Conservation (phyloP, 805 yeast species). For the Yamadazyma ubonensis region DNA sequence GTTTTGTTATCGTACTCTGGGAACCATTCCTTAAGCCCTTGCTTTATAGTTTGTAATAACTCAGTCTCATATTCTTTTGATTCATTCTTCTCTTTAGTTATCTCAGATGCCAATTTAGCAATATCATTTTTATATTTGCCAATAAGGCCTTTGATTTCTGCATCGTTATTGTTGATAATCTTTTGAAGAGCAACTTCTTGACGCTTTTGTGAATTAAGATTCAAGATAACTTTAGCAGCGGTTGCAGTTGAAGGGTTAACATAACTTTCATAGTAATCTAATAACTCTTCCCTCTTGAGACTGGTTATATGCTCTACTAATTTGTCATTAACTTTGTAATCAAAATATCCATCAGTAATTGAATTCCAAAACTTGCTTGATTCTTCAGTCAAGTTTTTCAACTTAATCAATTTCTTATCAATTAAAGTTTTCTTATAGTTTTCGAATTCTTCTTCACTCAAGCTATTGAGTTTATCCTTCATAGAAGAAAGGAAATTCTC, state of each 20-base stretch:
- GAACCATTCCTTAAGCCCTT: conserved; percentile 7
- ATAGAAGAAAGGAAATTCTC: conserved; percentile 58
- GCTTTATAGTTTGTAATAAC: conserved; percentile 2
- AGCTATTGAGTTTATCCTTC: conserved; percentile 41
- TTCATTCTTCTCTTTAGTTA: conserved; percentile 3
- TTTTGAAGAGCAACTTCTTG: conserved; percentile 12
- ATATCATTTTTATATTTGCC: conserved; percentile 5
- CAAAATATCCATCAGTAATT: conserved; percentile 75
- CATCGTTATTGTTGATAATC: conserved; percentile 5
- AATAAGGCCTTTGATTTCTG: conserved; percentile 1
- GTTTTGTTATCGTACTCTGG: conserved; percentile 9
- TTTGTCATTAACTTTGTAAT: conserved; percentile 58
- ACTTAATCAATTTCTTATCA: conserved; percentile 63
- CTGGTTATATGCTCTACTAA: conserved; percentile 56
- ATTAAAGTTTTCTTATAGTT: conserved; percentile 70
- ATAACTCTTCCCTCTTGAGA: conserved; percentile 56
- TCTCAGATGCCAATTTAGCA: conserved; percentile 4
- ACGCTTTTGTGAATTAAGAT: conserved; percentile 24
- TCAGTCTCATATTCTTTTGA: conserved; percentile 1
- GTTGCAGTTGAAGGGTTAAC: conserved; percentile 23
- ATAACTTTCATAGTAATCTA: conserved; percentile 50
- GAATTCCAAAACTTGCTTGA: conserved; percentile 59
- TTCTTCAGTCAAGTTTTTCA: conserved; percentile 80
- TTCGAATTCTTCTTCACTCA: conserved; percentile 64
- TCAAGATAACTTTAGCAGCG: conserved; percentile 52